phyloP scores from a whole-genome alignment of 2,329 filamentous ascomycete species.

The Ascosphaera apis region DNA sequence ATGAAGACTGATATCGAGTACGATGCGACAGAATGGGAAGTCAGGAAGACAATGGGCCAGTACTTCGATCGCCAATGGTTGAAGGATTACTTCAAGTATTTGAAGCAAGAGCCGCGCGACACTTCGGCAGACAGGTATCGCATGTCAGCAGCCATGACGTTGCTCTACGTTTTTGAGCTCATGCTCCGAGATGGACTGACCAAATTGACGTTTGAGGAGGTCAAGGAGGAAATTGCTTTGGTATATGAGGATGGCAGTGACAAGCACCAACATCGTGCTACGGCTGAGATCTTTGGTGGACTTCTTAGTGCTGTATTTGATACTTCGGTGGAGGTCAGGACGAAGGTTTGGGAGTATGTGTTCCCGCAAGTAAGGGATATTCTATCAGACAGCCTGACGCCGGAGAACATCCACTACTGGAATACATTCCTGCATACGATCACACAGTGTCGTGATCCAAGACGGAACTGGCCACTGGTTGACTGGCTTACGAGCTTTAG shows the following conservation, averaged over 20 bases:
- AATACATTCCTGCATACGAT: constrained; percentile 78
- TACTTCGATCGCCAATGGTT: constrained; percentile 72
- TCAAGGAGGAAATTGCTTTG: constrained; percentile 53
- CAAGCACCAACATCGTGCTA: constrained; percentile 92
- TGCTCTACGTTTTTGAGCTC: constrained; percentile 77
- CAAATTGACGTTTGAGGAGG: constrained; percentile 58
- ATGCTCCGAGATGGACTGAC: constrained; percentile 57
- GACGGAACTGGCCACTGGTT: constrained; percentile 65
- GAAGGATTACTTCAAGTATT: constrained; percentile 63
- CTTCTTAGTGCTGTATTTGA: constrained; percentile 63
- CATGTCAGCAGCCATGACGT: constrained; percentile 63
- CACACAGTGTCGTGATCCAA: constrained; percentile 70
- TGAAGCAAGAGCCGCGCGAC: constrained; percentile 91
- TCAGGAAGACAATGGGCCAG: constrained; percentile 57
- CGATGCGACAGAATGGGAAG: constrained; percentile 53
- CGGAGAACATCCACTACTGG: constrained; percentile 90
- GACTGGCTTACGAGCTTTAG: constrained; percentile 66
- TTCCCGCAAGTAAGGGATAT: constrained; percentile 71
- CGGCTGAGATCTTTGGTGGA: constrained; percentile 76
- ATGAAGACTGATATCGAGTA: constrained; percentile 45
- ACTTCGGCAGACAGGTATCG: constrained; percentile 62
- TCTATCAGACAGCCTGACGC: constrained; percentile 77
- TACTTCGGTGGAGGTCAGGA: constrained; percentile 47
- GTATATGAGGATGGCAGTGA: constrained; percentile 86
- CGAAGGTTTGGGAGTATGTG: constrained; percentile 66